Conservation (phyloP, 257 asterid genomes). For the Fraxinus anomala region DNA sequence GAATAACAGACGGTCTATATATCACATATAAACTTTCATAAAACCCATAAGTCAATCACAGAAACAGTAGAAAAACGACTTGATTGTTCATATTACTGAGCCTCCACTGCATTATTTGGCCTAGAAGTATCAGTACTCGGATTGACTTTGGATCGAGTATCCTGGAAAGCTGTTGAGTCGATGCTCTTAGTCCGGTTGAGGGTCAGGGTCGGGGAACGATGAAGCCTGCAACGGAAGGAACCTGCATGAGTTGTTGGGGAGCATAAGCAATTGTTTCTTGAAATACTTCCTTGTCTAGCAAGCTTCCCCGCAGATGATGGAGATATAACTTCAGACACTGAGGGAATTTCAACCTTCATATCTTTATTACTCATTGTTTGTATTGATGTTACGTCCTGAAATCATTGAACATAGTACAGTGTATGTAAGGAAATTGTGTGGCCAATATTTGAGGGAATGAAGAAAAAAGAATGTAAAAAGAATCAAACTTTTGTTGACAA, state of each 20-base stretch:
- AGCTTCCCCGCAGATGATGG: constrained; percentile 47
- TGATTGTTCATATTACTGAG: constrained; percentile 23
- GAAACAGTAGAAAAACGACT: not conserved
- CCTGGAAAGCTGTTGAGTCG: constrained; percentile 35
- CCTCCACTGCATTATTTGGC: constrained; percentile 30
- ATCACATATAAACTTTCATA: not conserved
- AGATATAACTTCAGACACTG: constrained; percentile 26
- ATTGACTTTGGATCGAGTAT: constrained; percentile 32
- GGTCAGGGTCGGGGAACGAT: constrained; percentile 44
- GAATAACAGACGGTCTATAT: not conserved
- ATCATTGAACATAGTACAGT: not conserved
- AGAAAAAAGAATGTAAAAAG: no score
- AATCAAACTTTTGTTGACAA: not conserved
- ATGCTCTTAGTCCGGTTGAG: constrained; percentile 67
- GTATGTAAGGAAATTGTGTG: not conserved
- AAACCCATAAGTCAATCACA: constrained; percentile 4
- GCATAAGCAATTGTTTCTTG: constrained; percentile 61
- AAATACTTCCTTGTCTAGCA: constrained; percentile 66
- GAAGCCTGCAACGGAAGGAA: constrained; percentile 78
- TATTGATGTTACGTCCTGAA: constrained; percentile 34
- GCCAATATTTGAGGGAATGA: not conserved
- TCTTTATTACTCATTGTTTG: constrained; percentile 39
- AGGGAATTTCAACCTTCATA: constrained; percentile 52
- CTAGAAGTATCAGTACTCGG: constrained; percentile 7
- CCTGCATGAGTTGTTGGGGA: constrained; percentile 84